phyloP scores from a whole-genome alignment of 164 flowering plant genomes.

The Piper longum region DNA sequence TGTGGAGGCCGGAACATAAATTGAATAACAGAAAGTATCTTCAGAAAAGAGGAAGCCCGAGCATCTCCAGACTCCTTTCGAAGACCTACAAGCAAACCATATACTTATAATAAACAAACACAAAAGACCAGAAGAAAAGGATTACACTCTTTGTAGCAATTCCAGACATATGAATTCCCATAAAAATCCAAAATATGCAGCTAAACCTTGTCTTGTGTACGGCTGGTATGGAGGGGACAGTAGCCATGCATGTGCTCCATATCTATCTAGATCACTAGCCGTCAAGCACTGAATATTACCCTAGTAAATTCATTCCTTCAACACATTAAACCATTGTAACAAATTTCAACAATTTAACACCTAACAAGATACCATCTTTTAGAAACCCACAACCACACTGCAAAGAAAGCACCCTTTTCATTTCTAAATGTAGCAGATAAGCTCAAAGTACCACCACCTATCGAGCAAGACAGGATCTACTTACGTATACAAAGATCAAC shows the following conservation, averaged over 20 bases:
- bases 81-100: conserved; percentile 36
- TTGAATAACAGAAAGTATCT: conserved; percentile 68
- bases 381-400: no score
- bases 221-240: conserved; percentile 99
- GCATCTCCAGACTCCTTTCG: conserved; percentile 90
- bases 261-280: conserved; percentile 67
- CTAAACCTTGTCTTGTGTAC: conserved; percentile 90
- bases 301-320: conserved; percentile 16
- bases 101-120: not conserved
- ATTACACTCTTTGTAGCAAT: not conserved
- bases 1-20: conserved; percentile 40
- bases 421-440: no score
- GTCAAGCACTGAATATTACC: conserved; percentile 81
- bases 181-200: not conserved
- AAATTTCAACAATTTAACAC: not conserved
- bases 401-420: no score
- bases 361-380: not conserved
- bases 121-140: not conserved
- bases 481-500: no score
- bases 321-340: not conserved
- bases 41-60: conserved; percentile 82
- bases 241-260: conserved; percentile 76
- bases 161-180: not conserved
- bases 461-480: no score
- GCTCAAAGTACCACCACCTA: no score